Evolutionary conservation across 1,284 basidiomycete species (phyloP), one percentile per base, ranked within the genome.

Genomic region (Meripilus lineatus): DNA sequence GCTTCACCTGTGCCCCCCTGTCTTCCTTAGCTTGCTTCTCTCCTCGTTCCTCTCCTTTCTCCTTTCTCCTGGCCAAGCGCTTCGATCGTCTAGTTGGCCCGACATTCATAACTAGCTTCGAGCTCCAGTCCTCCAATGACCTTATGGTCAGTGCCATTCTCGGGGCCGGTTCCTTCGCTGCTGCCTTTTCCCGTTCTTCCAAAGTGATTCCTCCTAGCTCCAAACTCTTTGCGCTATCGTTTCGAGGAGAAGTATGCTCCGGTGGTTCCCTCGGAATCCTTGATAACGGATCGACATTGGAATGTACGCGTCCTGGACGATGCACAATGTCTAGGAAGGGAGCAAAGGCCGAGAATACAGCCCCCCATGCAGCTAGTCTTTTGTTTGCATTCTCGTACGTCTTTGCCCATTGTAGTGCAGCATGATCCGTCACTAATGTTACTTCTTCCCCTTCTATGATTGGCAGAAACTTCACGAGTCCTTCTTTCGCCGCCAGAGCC

Each of bases 381-480:
- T 49, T 43, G 37, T 62, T 62, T 3, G 50, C 45, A 35, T 59
- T 59, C 34, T 64, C 34, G 43, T 45, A 63, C 1, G 58, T 56
- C 10, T 37, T 50, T 24, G 25, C 46, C 62, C 62, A 64, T 14
- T 25, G 40, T 6, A 63, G 46, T 1, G 62, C 58, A 21, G 56
- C 50, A 42, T 64, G 62, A 32, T 63, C 55, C 10, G 59, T 62
- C 5, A 62, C 45, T 0, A 45, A 37, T 1, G 53, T 5, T 3
- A 61, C 46, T 4, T 45, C 33, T 34, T 55, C 54, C 11, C 56
- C 61, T 53, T 68, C 63, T 5, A 68, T 46, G 39, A 53, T 62
- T 0, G 54, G 49, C 40, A 63, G 62, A 38, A 68, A 67, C 41
- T 64, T 63, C 26, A 67, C 56, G 2, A 67, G 48, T 67, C n/a